Base-by-base conservation (phyloP, 2,329 filamentous ascomycete species). In the Cercospora janseana region DNA sequence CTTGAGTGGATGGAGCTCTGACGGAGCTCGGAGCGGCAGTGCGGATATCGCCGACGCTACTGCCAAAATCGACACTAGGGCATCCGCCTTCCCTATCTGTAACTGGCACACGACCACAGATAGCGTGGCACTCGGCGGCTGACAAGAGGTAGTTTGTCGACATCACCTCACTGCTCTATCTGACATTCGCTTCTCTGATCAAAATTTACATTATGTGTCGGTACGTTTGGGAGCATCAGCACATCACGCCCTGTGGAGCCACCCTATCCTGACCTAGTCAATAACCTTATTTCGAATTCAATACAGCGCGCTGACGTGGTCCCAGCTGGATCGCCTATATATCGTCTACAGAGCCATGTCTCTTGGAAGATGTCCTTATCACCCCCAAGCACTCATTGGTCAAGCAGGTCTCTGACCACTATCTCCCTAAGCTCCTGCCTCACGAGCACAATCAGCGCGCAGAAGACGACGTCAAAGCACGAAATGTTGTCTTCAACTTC, bases 261-360 rank as follows among this genome's bases (percentile, higher is more conserved):
- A n/a, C n/a, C n/a, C n/a, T n/a, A n/a, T n/a, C n/a, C n/a, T n/a
- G n/a, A n/a, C n/a, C n/a, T n/a, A n/a, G n/a, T 38, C 44, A 20
- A 34, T 40, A 29, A 26, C 28, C 42, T 32, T 21, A 16, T 26
- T 10, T 15, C 23, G 18, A 20, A 18, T 24, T 26, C 31, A 26
- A 18, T 18, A 28, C 38, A 40, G 21, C 37, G 13, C 15, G 37
- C 32, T 48, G 29, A 35, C 42, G n/a, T 27, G 34, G 21, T 9
- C n/a, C 37, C 21, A 76, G 77, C 26, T 80, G 77, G 77, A 79
- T 80, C 56, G 77, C 76, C 15, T 80, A 80, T 59, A 72, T 80
- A 49, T 78, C 75, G 1, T 69, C 71, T 1, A 70, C 66, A 0
- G 78, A 80, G 65, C 73, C 75, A 9, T 79, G 75, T 63, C 72